Evolutionary conservation across 257 asterid genomes (phyloP), one percentile per base, ranked within the genome.

Genomic region (Solanum rostratum): DNA sequence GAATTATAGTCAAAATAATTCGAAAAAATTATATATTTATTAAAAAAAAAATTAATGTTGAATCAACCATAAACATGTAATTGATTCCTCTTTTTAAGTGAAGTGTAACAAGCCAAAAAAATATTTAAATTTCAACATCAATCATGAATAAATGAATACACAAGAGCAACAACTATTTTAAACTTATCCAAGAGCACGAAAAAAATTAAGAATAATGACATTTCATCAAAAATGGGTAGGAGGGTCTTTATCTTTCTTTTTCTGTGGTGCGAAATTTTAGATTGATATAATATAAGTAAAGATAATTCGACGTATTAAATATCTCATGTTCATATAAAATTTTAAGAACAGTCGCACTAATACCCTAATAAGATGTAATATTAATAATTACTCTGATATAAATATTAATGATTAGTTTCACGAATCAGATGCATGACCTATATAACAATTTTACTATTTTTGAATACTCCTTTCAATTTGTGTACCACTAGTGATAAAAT

Each of bases 281-380:
- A 18, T 68, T 33, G 27, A 3, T 18, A 20, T 14, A 29, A 27
- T 63, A 63, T 3, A 0, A 49, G 1, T 49, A 49, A 49, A 12
- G 15, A 11, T 15, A 62, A 62, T 62, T 11, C 0, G 2, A 1
- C 1, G 16, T 3, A 60, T 5, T 24, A 24, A 62, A 27, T 0
- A 62, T 62, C 6, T 0, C 7, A 6, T 4, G 4, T 24, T 60
- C 10, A 24, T 0, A 5, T 60, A 12, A 13, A 27, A 4, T 60
- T 60, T 0, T 60, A 2, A 24, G 4, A 60, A 60, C 0, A 4
- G 1, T 4, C 1, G 0, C 13, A 60, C 5, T 12, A 5, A 0
- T 10, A 12, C 15, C 1, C 22, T 60, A 24, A 60, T 1, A 2
- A 60, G 29, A 12, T 1, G 24, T 24, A 5, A 60, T 0, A 5